Base-by-base conservation (phyloP, 805 yeast species). In the Starmerella stigmatis region DNA sequence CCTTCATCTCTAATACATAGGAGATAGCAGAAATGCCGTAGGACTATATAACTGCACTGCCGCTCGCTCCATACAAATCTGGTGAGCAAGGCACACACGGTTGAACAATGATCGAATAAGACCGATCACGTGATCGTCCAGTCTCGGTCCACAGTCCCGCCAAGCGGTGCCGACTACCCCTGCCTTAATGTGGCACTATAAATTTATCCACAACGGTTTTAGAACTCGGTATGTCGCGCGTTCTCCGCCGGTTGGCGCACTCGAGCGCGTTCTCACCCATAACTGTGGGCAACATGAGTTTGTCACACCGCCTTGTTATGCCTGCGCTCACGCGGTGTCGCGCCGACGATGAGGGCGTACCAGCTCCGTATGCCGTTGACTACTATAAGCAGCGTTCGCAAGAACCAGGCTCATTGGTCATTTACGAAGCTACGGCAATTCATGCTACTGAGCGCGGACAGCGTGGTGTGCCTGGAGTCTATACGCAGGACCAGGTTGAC, bases 391-490 rank as follows among this genome's bases (percentile, higher is more conserved):
- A 75, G 54, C 68, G 83, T 47, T 70, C 85, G 0, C 32, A 29
- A 19, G 32, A 29, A 19, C 32, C 32, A 9, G 54, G 62, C 41
- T 61, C 64, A 43, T 48, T 65, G 44, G 60, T 80, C 50, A 47
- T 78, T 15, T 69, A 76, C 53, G 86, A 79, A 59, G 84, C 76
- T 9, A 70, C 81, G 1, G 67, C 67, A 48, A 67, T 70, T n/a
- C 62, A 73, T 16, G 56, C 63, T 1, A 48, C 60, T 59, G 66
- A 69, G 48, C 68, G 70, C 68, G 22, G 64, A 47, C 45, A 70
- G 76, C n/a, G 48, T 16, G 11, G 39, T 21, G 51, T 45, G 7
- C 64, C 64, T 7, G 63, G 63, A 3, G 52, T 60, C n/a, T 63
- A 49, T 50, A 51, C 50, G 12, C 45, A 51, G 6, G 54, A 55